A percentile compares a stretch with the other conserved stretches of the same genome.
Conservation (phyloP, 2,329 filamentous ascomycete genomes). For the Paraconiothyrium brasiliense region DNA sequence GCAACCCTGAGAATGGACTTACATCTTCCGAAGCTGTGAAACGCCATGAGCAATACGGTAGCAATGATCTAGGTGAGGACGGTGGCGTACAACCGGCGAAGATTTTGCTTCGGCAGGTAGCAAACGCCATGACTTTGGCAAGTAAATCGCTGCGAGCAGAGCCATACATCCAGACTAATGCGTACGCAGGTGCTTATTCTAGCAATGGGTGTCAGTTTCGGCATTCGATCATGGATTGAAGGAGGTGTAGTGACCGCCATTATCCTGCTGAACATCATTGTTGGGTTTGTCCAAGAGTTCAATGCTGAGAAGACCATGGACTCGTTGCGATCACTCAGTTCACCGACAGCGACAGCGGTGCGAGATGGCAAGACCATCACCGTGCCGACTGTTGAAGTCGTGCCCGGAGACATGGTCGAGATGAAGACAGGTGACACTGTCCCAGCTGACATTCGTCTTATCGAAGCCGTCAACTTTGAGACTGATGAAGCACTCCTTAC, state of each 20-base stretch:
- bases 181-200: constrained; percentile 51
- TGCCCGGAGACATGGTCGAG: constrained; percentile 73
- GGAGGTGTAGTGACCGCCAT: constrained; percentile 59
- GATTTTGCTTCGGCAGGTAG: constrained; percentile 75
- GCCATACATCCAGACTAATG: background rate
- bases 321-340: constrained; percentile 57
- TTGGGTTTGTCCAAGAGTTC: constrained; percentile 59
- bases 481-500: constrained; percentile 78
- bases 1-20: constrained; percentile 70
- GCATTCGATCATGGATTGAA: constrained; percentile 58
- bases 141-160: constrained; percentile 3
- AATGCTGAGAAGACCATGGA: constrained; percentile 61
- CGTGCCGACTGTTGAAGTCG: constrained; percentile 66
- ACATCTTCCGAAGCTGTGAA: constrained; percentile 66
- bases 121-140: constrained; percentile 81
- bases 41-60: constrained; percentile 68
- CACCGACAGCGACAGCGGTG: constrained; percentile 57
- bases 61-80: constrained; percentile 75
- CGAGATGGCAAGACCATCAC: constrained; percentile 63
- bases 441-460: constrained; percentile 71
- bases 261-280: constrained; percentile 56
- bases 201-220: constrained; percentile 60
- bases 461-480: constrained; percentile 77
- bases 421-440: constrained; percentile 72
- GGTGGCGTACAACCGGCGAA: constrained; percentile 75